These are phyloP conservation scores for Lyophyllum decastes DNA, from an alignment of 768 basidiomycete species.

Conservation along the genomic window DNA sequence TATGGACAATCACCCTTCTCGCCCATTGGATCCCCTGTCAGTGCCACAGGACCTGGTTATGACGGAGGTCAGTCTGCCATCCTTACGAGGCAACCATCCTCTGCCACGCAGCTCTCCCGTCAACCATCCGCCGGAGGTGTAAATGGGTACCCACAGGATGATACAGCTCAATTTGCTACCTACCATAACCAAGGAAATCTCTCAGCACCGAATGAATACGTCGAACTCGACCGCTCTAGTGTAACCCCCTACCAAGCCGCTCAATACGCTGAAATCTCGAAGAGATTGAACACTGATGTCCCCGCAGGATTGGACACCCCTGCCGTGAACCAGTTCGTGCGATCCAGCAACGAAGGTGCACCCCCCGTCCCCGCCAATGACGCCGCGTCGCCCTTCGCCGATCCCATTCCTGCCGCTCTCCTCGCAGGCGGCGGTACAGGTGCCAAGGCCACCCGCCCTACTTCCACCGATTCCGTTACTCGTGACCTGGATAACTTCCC, in stretches of 20 bases:
- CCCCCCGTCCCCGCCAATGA: conserved; percentile 11
- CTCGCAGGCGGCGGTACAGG: conserved; percentile 3
- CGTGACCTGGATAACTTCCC: conserved; percentile 37
- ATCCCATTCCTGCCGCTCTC: conserved; percentile 22
- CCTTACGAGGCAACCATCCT: conserved; percentile 24
- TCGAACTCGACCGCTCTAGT: conserved; percentile 67
- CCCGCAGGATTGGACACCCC: conserved; percentile 36
- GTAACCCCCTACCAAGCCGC: conserved; percentile 75
- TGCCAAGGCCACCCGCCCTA: neutral
- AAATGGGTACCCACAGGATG: conserved; percentile 11
- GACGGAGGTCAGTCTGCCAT: conserved; percentile 15
- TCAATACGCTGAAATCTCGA: conserved; percentile 73
- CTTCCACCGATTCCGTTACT: conserved; percentile 14
- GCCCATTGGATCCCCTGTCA: conserved; percentile 33
- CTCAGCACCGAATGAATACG: conserved; percentile 44
- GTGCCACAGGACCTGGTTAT: conserved; percentile 17
- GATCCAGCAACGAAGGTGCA: conserved; percentile 1
- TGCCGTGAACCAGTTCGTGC: conserved; percentile 23
- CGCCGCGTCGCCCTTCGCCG: conserved; percentile 27
- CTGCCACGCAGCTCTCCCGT: conserved; percentile 11
- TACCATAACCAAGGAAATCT: conserved; percentile 14
- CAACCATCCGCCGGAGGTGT: conserved; percentile 6
- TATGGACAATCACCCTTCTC: conserved; percentile 39
- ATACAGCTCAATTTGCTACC: conserved; percentile 16
- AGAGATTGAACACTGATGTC: conserved; percentile 47